Evolutionary conservation across 1,284 basidiomycete species (phyloP), one percentile per base, ranked within the genome.

Genomic region (Tilletia horrida): DNA sequence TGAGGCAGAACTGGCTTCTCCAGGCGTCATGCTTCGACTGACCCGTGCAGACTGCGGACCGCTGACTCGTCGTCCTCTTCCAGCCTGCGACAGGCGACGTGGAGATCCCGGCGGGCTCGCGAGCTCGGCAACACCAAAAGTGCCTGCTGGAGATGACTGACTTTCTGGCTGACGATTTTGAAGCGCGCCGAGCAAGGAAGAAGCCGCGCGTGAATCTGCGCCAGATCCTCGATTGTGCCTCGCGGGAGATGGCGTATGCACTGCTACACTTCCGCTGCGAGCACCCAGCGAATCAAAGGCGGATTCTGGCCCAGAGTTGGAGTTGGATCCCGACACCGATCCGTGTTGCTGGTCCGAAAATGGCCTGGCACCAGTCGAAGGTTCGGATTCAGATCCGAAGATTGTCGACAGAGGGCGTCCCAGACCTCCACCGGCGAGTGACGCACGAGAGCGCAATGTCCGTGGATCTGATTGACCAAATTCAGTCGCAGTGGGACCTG

Each of bases 41-140:
- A 16, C 52, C 16, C 52, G 52, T 25, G 52, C 23, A 7, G 52
- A 23, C 52, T 25, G 52, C 23, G 52, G 52, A 4, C 52, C 52
- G 25, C 18, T 25, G 7, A 55, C 14, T 29, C 52, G n/a, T 14
- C 18, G 18, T 25, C 52, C 52, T 18, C 52, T 29, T 18, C 52
- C 27, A 6, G 25, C 52, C 23, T 21, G 21, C 27, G 52, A 55
- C n/a, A 14, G 18, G n/a, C 52, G 52, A 25, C 25, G 52, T 16
- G 52, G 52, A 23, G 52, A 55, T 25, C 23, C n/a, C 7, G 52
- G 52, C 7, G 52, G 52, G 25, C 52, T 55, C n/a, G 52, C 52
- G 18, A 55, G 52, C 14, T 55, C 52, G 52, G 52, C 52, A 29
- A 25, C 25, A 25, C 52, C 52, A 55, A 55, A 55, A 7, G 52